Conservation (phyloP, 345 rosid species). For the Geranium rotundifolium region DNA sequence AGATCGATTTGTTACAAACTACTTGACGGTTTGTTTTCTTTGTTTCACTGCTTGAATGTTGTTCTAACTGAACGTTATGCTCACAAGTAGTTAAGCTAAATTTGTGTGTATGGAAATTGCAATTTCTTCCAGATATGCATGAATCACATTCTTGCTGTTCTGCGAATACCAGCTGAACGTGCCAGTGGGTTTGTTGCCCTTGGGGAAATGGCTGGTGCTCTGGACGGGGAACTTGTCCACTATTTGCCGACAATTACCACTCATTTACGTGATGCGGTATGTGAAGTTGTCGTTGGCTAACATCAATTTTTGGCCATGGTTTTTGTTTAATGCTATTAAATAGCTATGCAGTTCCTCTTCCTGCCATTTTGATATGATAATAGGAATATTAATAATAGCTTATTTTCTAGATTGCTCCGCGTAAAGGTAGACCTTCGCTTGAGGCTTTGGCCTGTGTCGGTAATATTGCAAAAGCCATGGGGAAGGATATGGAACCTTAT, state of each 20-base stretch:
- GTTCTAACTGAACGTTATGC: not conserved
- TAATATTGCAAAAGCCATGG: conserved; percentile 96
- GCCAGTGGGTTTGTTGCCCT: conserved; percentile 96
- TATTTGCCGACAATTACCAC: conserved; percentile 93
- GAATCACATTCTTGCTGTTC: conserved; percentile 83
- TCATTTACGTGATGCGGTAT: conserved; percentile 90
- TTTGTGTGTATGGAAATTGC: conserved; percentile 5
- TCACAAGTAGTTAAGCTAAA: not conserved
- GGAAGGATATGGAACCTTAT: conserved; percentile 66
- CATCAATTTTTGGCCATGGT: not conserved
- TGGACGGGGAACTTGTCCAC: conserved; percentile 84
- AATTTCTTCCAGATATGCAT: conserved; percentile 74
- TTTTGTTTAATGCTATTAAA: not conserved
- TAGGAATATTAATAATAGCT: not conserved
- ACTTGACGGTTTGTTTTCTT: conserved; percentile 52
- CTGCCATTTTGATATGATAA: not conserved
- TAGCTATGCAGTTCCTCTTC: not conserved
- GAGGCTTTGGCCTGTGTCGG: conserved; percentile 98
- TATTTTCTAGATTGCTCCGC: conserved; percentile 82
- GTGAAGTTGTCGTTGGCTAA: conserved; percentile 8
- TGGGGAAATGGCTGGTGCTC: conserved; percentile 99
- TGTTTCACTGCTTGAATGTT: not conserved
- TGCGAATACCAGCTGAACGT: conserved; percentile 79
- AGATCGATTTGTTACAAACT: conserved; percentile 91
- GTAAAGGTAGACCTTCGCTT: conserved; percentile 85